Percentiles rank a stretch among this genome's conserved stretches.
phyloP scores from a whole-genome alignment of 257 asterid species.

The Fraxinus anomala region DNA sequence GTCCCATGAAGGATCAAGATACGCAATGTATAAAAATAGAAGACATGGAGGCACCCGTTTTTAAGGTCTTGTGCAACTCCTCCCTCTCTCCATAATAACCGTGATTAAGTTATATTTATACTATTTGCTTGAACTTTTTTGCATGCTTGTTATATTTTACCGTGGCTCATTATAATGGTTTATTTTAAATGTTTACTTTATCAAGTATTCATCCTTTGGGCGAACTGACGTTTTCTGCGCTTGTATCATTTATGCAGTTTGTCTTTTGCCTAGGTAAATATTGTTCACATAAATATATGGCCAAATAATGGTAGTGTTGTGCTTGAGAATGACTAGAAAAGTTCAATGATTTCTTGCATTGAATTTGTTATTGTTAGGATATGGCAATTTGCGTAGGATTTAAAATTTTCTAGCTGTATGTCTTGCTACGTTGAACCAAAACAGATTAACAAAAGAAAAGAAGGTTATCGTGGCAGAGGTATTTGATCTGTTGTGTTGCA shows the following conservation, averaged over 20 bases:
- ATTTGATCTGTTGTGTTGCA: background rate
- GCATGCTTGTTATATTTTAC: constrained; percentile 12
- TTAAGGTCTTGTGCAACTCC: constrained; percentile 55
- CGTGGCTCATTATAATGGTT: background rate
- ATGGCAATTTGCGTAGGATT: background rate
- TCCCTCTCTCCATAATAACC: background rate
- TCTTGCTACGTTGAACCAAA: background rate
- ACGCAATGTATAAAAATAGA: constrained; percentile 64
- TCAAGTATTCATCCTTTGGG: background rate
- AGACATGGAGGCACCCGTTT: constrained; percentile 84
- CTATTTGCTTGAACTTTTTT: background rate
- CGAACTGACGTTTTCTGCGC: background rate
- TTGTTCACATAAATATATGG: constrained; percentile 1
- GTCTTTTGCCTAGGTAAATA: constrained; percentile 1
- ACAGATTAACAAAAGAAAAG: background rate
- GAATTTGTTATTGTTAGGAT: background rate
- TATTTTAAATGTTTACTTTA: background rate
- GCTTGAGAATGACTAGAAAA: background rate
- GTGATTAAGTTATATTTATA: background rate
- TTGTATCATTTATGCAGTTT: constrained; percentile 2
- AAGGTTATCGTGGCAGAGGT: background rate
- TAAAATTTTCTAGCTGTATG: background rate
- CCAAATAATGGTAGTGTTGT: background rate
- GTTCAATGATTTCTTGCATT: background rate
- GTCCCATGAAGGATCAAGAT: constrained; percentile 92